A percentile compares a stretch with the other conserved stretches of the same genome.
Evolutionary conservation across 768 basidiomycete species (phyloP).

Genomic region (Boletus fagicola): DNA sequence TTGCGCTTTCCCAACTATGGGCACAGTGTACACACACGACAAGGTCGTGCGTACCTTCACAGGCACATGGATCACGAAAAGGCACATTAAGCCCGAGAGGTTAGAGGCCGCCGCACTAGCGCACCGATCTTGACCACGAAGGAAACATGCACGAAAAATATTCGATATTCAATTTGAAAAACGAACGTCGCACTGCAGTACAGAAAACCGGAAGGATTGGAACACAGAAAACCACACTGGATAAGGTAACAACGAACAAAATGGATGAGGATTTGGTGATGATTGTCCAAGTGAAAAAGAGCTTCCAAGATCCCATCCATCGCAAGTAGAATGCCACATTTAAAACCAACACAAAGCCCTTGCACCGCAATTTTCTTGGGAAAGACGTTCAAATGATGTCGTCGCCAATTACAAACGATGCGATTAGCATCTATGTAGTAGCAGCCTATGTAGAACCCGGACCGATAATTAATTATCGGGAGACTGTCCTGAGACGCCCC

Average conservation of each 20-base stretch:
- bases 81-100: not conserved
- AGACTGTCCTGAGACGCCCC: too few species aligned
- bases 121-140: not conserved
- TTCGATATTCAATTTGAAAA: not conserved
- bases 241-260: not conserved
- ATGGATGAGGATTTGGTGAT: not conserved
- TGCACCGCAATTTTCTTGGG: not conserved
- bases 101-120: not conserved
- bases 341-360: not conserved
- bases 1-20: not conserved
- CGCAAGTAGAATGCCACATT: not conserved
- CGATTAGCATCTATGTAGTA: not conserved
- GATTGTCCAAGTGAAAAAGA: not conserved
- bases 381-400: not conserved
- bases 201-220: not conserved
- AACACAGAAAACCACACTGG: not conserved
- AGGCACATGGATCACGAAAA: not conserved
- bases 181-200: not conserved
- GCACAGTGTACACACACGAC: not conserved
- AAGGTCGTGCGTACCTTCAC: not conserved
- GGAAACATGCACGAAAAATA: not conserved
- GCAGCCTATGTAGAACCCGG: too few species aligned
- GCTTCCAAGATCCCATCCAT: not conserved
- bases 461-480: not conserved
- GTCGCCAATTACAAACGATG: not conserved